A percentile compares a stretch with the other conserved stretches of the same genome.
These are phyloP conservation scores for Hypomyces rosellus DNA, from an alignment of 2,329 filamentous ascomycete genomes.

Conservation along the genomic window DNA sequence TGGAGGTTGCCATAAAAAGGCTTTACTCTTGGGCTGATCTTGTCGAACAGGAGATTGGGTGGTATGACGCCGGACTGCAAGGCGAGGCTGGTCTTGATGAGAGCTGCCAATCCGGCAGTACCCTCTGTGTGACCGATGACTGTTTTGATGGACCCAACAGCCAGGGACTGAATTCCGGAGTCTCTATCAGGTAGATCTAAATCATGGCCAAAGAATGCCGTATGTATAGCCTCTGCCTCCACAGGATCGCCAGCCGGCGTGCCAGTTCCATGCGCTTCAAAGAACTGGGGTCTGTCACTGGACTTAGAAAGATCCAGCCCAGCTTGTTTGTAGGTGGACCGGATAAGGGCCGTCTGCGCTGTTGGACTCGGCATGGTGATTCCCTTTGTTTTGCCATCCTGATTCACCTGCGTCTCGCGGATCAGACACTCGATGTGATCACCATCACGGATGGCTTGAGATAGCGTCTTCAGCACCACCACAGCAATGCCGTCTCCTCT, in stretches of 20 bases:
- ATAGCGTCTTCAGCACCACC: conserved; percentile 4
- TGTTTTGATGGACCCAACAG: conserved; percentile 10
- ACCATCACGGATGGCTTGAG: conserved; percentile 3
- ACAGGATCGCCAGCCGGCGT: conserved; percentile 17
- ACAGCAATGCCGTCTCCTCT: conserved; percentile 3
- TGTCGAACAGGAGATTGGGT: conserved; percentile 19
- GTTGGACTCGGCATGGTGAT: conserved; percentile 1
- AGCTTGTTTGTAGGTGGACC: not conserved
- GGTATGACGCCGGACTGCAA: conserved; percentile 12
- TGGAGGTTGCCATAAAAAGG: conserved; percentile 14
- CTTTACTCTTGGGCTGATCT: not conserved
- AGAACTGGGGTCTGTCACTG: conserved; percentile 21
- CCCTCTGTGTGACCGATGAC: conserved; percentile 17
- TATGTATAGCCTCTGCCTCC: not conserved
- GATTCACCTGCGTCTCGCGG: conserved; percentile 2
- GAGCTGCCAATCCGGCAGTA: conserved; percentile 11
- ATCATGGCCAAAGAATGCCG: not conserved
- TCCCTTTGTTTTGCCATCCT: conserved; percentile 2
- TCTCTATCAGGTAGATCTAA: not conserved
- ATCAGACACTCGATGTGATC: conserved; percentile 7
- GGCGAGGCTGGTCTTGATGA: conserved; percentile 10
- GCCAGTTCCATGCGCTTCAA: conserved; percentile 8
- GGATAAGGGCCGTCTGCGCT: not conserved
- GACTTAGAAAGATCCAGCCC: not conserved
- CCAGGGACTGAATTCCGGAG: not conserved